A percentile compares a stretch with the other conserved stretches of the same genome.
These are phyloP conservation scores for Gracilariopsis chorda DNA, from an alignment of 23 red algal genomes.

Conservation along the genomic window DNA sequence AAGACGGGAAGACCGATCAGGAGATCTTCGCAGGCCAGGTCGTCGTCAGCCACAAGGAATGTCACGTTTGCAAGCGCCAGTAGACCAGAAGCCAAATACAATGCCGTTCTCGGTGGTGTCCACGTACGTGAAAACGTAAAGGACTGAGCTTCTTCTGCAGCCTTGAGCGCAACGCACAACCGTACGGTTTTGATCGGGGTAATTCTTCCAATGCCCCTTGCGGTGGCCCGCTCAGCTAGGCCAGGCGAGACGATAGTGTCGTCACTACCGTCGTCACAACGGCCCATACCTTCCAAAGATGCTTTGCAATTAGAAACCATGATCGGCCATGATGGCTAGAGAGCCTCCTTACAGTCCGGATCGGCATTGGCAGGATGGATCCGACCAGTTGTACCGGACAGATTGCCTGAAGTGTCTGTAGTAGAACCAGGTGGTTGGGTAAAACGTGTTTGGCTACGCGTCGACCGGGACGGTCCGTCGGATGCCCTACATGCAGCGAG, in stretches of 20 bases:
- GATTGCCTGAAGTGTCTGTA: too few species aligned
- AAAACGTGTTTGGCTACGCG: background rate
- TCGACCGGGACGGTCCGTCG: background rate
- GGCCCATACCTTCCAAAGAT: background rate
- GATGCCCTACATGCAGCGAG: background rate
- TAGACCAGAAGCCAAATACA: background rate
- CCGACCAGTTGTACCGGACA: background rate
- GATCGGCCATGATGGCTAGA: slow-evolving; percentile 3
- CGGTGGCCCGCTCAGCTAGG: background rate
- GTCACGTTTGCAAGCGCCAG: background rate
- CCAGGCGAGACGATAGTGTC: background rate
- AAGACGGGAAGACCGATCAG: background rate
- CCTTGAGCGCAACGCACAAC: background rate
- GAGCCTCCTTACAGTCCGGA: background rate
- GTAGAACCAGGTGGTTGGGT: background rate
- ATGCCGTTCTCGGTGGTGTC: background rate
- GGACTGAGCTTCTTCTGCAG: background rate
- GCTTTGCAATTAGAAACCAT: background rate
- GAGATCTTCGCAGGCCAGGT: background rate
- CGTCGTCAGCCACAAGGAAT: background rate
- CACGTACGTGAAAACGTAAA: background rate
- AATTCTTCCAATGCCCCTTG: slow-evolving; percentile 19
- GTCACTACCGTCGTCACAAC: slow-evolving; percentile 44
- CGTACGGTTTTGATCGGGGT: background rate
- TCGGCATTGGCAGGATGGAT: background rate